phyloP scores from a whole-genome alignment of 148 eudicot genomes.

The Fagopyrum esculentum region DNA sequence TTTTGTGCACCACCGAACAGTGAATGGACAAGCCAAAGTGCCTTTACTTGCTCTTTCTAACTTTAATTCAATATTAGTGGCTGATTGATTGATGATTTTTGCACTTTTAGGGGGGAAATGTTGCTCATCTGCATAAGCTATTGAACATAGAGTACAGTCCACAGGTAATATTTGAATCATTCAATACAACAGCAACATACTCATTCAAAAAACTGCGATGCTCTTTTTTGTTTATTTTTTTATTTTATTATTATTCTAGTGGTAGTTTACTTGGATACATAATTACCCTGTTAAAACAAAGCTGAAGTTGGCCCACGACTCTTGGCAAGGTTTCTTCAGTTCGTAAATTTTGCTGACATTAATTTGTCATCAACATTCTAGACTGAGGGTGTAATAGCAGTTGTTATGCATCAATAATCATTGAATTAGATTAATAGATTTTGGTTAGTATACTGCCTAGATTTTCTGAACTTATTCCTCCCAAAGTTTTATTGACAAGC shows the following conservation, averaged over 20 bases:
- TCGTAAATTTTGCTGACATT: neutral
- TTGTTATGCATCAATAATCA: neutral
- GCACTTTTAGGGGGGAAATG: constrained; percentile 83
- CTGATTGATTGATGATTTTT: neutral
- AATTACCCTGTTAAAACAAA: neutral
- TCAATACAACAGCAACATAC: neutral
- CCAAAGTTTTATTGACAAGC: neutral
- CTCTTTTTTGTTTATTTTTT: neutral
- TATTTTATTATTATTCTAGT: neutral
- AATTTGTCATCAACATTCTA: neutral
- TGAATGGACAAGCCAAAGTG: neutral
- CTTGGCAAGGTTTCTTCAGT: neutral
- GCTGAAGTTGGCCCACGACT: neutral
- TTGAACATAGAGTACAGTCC: constrained; percentile 81
- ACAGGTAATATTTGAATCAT: constrained; percentile 54
- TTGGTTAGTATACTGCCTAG: neutral
- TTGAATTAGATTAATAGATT: too few species aligned
- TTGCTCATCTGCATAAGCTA: constrained; percentile 89
- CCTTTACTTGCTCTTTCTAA: neutral
- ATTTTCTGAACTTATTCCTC: neutral
- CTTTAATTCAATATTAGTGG: neutral
- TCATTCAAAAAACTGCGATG: neutral
- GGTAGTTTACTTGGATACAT: neutral
- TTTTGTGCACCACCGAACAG: neutral
- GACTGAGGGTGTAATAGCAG: neutral